Evolutionary conservation across 2,329 filamentous ascomycete genomes (phyloP).

Genomic region (Fusarium tricinctum): DNA sequence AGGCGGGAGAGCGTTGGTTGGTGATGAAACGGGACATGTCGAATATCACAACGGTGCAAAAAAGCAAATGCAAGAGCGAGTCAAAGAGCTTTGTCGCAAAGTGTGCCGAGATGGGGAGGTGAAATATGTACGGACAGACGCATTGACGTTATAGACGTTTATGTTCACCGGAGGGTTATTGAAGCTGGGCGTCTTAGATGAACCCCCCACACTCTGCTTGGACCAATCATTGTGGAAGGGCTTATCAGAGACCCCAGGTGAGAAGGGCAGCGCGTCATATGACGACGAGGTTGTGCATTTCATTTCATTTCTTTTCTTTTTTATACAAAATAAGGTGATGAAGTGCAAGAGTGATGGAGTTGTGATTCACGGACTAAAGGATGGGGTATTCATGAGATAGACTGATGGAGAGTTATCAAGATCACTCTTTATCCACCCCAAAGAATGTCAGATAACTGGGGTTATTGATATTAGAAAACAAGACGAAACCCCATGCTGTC

Average conservation of each 20-base stretch:
- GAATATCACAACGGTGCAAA: constrained; percentile 10
- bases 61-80: constrained; percentile 1
- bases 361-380: background rate
- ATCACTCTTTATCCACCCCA: background rate
- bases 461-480: background rate
- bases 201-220: constrained; percentile 40
- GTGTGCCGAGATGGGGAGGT: background rate
- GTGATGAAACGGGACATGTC: constrained; percentile 18
- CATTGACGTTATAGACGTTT: constrained; percentile 18
- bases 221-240: constrained; percentile 45
- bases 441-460: background rate
- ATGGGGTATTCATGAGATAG: constrained; percentile 16
- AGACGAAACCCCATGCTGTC: background rate
- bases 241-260: constrained; percentile 46
- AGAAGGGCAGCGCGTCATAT: constrained; percentile 21
- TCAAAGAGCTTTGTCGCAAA: background rate
- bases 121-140: constrained; percentile 5
- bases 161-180: constrained; percentile 9
- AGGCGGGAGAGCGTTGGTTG: background rate
- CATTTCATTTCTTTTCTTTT: constrained; percentile 38
- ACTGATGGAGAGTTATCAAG: background rate
- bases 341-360: background rate
- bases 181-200: constrained; percentile 32
- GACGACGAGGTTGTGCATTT: constrained; percentile 10
- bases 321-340: background rate